Percentiles rank a stretch among this genome's conserved stretches.
Conservation (phyloP, 2,329 filamentous ascomycete species). For the Monosporascus sp. region DNA sequence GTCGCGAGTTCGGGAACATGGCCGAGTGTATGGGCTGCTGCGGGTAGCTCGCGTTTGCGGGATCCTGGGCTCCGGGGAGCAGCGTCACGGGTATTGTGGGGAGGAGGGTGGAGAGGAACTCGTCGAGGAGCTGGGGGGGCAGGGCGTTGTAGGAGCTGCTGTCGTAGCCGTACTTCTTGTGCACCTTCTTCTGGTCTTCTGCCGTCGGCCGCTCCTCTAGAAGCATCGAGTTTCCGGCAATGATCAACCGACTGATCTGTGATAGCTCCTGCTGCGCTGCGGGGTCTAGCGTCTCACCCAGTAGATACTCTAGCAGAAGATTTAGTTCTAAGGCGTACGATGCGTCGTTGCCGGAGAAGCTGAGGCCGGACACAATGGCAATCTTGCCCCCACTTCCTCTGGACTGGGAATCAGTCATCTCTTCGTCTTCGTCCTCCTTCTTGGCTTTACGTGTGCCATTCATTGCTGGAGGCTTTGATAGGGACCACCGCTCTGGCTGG, state of each 20-base stretch:
- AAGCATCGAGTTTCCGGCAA: conserved; percentile 82
- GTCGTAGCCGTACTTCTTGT: conserved; percentile 94
- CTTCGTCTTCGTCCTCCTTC: conserved; percentile 39
- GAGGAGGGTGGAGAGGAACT: conserved; percentile 73
- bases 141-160: conserved; percentile 79
- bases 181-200: conserved; percentile 40
- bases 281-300: conserved; percentile 70
- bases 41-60: conserved; percentile 82
- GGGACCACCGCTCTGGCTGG: conserved; percentile 75
- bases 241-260: conserved; percentile 76
- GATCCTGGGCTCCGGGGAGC: conserved; percentile 77
- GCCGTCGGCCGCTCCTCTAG: conserved; percentile 27
- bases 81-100: conserved; percentile 85
- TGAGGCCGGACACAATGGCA: conserved; percentile 83
- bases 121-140: conserved; percentile 78
- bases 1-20: conserved; percentile 74
- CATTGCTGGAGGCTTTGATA: conserved; percentile 43
- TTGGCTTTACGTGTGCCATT: conserved; percentile 24
- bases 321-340: conserved; percentile 71
- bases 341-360: conserved; percentile 68
- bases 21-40: conserved; percentile 91
- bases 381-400: conserved; percentile 49
- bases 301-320: conserved; percentile 78
- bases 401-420: conserved; percentile 49
- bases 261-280: conserved; percentile 54